Evolutionary conservation across 2,329 filamentous ascomycete genomes (phyloP).

Genomic region (Chaetomium strumarium): DNA sequence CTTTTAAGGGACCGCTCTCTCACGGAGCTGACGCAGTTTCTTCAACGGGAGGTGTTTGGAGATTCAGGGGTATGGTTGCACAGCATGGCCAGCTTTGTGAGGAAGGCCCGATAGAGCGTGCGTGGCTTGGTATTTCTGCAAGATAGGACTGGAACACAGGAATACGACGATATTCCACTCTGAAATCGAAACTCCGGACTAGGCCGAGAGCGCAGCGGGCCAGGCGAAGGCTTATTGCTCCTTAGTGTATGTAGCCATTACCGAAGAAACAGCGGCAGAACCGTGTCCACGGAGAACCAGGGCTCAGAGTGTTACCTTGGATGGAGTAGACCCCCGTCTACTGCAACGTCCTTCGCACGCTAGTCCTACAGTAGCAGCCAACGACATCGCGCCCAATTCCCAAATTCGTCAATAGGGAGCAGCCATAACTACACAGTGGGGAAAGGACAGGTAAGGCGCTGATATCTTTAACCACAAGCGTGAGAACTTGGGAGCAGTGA

Average conservation of each 20-base stretch:
- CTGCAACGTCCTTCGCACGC: background rate
- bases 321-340: background rate
- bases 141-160: too few relatives aligned
- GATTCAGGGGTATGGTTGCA: background rate
- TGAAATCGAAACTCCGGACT: too few relatives aligned
- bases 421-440: too few relatives aligned
- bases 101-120: background rate
- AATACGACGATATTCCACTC: too few relatives aligned
- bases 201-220: background rate
- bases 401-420: too few relatives aligned
- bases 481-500: too few relatives aligned
- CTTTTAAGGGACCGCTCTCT: too few relatives aligned
- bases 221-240: background rate
- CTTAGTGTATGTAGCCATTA: background rate
- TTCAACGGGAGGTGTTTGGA: too few relatives aligned
- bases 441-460: too few relatives aligned
- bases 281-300: conserved; percentile 3
- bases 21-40: too few relatives aligned
- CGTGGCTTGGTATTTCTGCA: background rate
- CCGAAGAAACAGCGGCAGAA: conserved; percentile 13
- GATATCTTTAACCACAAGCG: too few relatives aligned
- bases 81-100: background rate
- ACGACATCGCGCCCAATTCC: background rate
- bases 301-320: background rate
- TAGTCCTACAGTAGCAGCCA: too few relatives aligned